These are phyloP conservation scores for Stentor roeselii DNA, from an alignment of 73 alveolate species.

Conservation along the genomic window DNA sequence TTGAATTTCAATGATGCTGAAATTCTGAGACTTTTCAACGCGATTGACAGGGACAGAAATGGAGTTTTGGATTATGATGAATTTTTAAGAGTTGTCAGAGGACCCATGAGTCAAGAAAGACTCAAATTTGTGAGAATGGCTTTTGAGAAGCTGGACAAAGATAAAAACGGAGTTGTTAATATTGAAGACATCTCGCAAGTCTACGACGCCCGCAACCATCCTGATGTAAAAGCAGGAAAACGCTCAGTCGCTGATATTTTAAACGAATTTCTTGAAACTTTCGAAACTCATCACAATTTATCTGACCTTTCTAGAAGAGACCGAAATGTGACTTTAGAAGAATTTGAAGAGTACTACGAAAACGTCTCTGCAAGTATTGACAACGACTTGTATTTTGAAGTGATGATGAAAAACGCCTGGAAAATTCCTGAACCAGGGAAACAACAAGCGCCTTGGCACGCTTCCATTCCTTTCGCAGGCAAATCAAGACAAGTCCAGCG, in stretches of 20 bases:
- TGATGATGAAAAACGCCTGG: constrained; percentile 23
- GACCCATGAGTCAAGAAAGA: constrained; percentile 40
- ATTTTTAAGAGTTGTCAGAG: not conserved
- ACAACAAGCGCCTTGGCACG: constrained; percentile 14
- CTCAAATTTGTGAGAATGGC: constrained; percentile 58
- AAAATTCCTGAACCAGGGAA: not conserved
- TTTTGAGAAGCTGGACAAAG: constrained; percentile 74
- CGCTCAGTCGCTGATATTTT: constrained; percentile 49
- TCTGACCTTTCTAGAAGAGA: not conserved
- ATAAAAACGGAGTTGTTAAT: constrained; percentile 71
- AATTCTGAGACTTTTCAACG: not conserved
- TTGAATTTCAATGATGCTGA: constrained; percentile 1
- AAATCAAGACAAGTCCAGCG: too few species aligned
- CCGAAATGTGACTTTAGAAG: not conserved
- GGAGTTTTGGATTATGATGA: constrained; percentile 18
- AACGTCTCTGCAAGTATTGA: constrained; percentile 18
- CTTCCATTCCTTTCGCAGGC: too few species aligned
- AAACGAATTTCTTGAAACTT: constrained; percentile 48
- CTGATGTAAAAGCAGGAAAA: constrained; percentile 70
- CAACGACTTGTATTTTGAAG: constrained; percentile 12
- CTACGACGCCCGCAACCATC: constrained; percentile 63
- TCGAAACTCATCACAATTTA: constrained; percentile 54
- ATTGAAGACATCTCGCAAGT: constrained; percentile 58
- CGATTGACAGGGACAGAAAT: not conserved
- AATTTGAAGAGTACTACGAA: constrained; percentile 8